phyloP scores from a whole-genome alignment of 2,329 filamentous ascomycete species.

The Fusarium sp. region DNA sequence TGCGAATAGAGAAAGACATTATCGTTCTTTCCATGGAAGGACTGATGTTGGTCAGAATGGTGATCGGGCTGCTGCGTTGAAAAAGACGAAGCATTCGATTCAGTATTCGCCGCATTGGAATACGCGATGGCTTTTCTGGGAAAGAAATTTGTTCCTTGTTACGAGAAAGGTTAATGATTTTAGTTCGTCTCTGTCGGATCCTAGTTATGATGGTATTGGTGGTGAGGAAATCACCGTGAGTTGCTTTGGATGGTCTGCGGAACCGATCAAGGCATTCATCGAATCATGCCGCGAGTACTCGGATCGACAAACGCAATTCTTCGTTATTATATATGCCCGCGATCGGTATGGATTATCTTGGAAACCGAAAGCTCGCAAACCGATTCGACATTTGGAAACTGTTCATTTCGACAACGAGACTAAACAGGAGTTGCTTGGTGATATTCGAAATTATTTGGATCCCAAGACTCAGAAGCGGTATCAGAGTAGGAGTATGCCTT shows the following conservation, averaged over 20 bases:
- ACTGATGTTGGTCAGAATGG: conserved; percentile 51
- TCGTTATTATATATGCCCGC: conserved; percentile 61
- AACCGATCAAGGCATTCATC: conserved; percentile 59
- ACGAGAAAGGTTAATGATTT: conserved; percentile 55
- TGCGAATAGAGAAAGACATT: conserved; percentile 52
- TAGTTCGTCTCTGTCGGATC: conserved; percentile 52
- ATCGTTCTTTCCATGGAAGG: conserved; percentile 58
- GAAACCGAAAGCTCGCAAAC: conserved; percentile 61
- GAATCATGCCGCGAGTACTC: conserved; percentile 60
- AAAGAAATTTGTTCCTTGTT: conserved; percentile 58
- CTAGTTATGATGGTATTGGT: conserved; percentile 58
- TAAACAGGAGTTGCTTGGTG: conserved; percentile 60
- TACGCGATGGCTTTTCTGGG: conserved; percentile 62
- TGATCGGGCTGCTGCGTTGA: conserved; percentile 54
- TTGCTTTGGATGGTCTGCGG: conserved; percentile 62
- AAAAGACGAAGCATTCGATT: conserved; percentile 55
- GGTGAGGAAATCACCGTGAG: conserved; percentile 60
- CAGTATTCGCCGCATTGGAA: conserved; percentile 60
- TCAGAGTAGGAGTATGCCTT: conserved; percentile 61
- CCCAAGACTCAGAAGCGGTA: conserved; percentile 67
- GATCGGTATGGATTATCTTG: conserved; percentile 60
- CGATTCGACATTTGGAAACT: conserved; percentile 61
- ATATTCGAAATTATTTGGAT: conserved; percentile 64
- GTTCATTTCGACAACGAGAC: conserved; percentile 60
- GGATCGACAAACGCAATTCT: conserved; percentile 60